Conservation (phyloP, 2,329 filamentous ascomycete genomes). For the Epichloe festucae region DNA sequence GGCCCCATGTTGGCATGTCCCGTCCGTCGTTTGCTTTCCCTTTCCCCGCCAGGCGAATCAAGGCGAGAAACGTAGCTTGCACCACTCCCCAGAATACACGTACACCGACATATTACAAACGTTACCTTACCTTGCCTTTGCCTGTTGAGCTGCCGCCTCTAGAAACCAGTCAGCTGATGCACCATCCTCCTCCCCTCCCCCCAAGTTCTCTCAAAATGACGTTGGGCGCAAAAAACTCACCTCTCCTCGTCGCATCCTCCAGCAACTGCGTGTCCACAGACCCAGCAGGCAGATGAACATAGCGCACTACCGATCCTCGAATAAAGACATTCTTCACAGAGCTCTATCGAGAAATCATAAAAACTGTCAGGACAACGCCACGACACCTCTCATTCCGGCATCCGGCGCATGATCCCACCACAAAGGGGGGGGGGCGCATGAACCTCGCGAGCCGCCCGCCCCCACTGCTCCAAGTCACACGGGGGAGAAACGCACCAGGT, state of each 20-base stretch:
- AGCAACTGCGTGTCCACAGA: conserved; percentile 77
- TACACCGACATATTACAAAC: not conserved
- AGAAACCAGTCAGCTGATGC: not conserved
- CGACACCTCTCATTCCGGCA: too few species aligned
- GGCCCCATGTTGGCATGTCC: not conserved
- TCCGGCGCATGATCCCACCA: too few species aligned
- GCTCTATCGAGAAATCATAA: conserved; percentile 27
- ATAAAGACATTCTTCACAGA: conserved; percentile 95
- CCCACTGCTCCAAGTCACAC: too few species aligned
- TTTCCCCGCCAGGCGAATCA: not conserved
- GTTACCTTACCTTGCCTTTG: conserved; percentile 41
- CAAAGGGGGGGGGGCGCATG: too few species aligned
- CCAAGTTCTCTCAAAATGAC: too few species aligned
- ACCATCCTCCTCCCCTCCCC: not conserved
- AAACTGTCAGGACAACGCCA: too few species aligned
- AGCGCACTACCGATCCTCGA: conserved; percentile 80
- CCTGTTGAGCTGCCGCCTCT: conserved; percentile 46
- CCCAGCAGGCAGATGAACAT: conserved; percentile 72
- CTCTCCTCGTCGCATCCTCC: conserved; percentile 83
- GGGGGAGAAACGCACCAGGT: conserved; percentile 48
- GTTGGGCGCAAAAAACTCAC: conserved; percentile 29
- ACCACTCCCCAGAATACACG: not conserved
- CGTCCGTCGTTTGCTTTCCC: not conserved
- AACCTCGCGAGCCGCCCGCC: too few species aligned
- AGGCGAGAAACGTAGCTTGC: not conserved